Evolutionary conservation across 148 eudicot genomes (phyloP).

Genomic region (Persicaria tinctoria): DNA sequence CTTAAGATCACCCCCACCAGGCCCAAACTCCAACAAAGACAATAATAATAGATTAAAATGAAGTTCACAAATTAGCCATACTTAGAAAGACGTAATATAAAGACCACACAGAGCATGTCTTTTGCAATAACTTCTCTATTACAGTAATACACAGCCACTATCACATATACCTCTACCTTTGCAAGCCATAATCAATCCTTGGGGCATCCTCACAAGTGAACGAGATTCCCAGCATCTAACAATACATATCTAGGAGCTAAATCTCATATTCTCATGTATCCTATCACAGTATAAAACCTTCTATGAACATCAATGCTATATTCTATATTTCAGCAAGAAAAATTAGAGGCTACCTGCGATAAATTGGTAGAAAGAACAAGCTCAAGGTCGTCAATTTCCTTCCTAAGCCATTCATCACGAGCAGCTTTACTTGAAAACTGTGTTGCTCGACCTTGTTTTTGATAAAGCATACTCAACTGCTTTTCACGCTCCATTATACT

Average conservation of each 20-base stretch:
- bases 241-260: neutral
- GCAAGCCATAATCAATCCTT: neutral
- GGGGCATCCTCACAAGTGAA: neutral
- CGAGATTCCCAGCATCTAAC: neutral
- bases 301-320: neutral
- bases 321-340: neutral
- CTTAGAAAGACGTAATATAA: neutral
- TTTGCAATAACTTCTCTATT: neutral
- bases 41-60: neutral
- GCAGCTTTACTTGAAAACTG: conserved; percentile 86
- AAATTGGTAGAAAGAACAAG: conserved; percentile 53
- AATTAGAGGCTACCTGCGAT: conserved; percentile 45
- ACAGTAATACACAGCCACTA: conserved; percentile 2
- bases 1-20: neutral
- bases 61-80: neutral
- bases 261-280: neutral
- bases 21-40: neutral
- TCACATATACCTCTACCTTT: neutral
- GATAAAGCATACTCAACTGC: conserved; percentile 91
- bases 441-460: conserved; percentile 95
- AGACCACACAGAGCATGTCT: neutral
- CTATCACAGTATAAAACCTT: neutral
- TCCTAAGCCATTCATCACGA: conserved; percentile 88
- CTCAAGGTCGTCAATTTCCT: conserved; percentile 75
- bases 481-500: conserved; percentile 96